Conservation (phyloP, 768 basidiomycete genomes). For the Lyophyllum semitale region DNA sequence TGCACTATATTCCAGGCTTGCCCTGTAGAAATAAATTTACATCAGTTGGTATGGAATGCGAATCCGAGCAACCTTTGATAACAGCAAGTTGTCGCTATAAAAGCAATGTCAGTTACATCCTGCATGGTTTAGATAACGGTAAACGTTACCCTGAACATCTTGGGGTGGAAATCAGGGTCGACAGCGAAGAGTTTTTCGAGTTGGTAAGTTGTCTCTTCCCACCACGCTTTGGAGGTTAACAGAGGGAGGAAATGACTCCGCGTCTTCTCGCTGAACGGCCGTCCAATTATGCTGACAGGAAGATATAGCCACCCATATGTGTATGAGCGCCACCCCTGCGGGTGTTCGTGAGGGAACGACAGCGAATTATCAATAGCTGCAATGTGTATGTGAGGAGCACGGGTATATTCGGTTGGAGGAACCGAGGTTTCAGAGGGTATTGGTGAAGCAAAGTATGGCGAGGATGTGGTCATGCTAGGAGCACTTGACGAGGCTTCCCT, state of each 20-base stretch:
- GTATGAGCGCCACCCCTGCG: constrained; percentile 74
- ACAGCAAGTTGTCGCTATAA: constrained; percentile 85
- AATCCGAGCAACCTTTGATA: constrained; percentile 63
- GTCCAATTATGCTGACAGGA: constrained; percentile 82
- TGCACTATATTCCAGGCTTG: constrained; percentile 92
- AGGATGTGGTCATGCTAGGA: constrained; percentile 37
- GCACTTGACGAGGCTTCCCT: constrained; percentile 38
- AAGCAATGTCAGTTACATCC: constrained; percentile 4
- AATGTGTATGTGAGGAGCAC: constrained; percentile 82
- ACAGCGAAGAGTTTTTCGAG: constrained; percentile 76
- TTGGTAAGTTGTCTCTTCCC: constrained; percentile 84
- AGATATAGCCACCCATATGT: constrained; percentile 90
- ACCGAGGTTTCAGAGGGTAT: constrained; percentile 36
- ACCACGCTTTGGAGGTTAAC: constrained; percentile 84
- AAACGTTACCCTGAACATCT: constrained; percentile 76
- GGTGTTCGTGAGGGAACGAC: constrained; percentile 90
- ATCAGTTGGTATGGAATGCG: not conserved
- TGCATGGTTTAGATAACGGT: not conserved
- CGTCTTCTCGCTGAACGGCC: constrained; percentile 83
- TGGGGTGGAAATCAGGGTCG: constrained; percentile 86
- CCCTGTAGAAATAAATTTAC: constrained; percentile 32
- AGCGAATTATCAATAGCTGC: constrained; percentile 94
- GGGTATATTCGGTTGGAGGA: constrained; percentile 48
- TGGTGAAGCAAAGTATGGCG: constrained; percentile 39
- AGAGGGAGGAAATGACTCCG: constrained; percentile 81